These are phyloP conservation scores for Mariannaea elegans DNA, from an alignment of 2,329 filamentous ascomycete genomes.

Conservation along the genomic window DNA sequence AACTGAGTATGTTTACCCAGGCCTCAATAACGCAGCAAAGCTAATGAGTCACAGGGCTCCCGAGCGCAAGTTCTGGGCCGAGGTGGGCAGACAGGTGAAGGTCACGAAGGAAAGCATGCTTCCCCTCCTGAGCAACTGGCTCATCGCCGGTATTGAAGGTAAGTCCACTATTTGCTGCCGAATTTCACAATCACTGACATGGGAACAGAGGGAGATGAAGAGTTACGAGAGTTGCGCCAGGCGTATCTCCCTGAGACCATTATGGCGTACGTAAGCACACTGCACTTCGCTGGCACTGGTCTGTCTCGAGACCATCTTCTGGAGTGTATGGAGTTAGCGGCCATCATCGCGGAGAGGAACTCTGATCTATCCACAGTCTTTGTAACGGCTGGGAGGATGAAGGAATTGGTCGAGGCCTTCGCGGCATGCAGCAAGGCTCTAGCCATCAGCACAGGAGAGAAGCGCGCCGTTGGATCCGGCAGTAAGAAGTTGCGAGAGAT, in stretches of 20 bases:
- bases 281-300: constrained; percentile 80
- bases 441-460: constrained; percentile 64
- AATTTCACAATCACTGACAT: constrained; percentile 20
- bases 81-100: constrained; percentile 64
- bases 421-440: constrained; percentile 80
- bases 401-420: constrained; percentile 79
- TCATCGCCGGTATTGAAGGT: constrained; percentile 65
- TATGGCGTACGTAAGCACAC: constrained; percentile 81
- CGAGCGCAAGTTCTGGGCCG: constrained; percentile 61
- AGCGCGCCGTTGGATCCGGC: constrained; percentile 57
- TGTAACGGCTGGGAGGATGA: constrained; percentile 71
- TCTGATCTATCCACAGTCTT: constrained; percentile 74
- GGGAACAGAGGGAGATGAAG: constrained; percentile 62
- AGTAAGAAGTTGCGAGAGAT: constrained; percentile 69
- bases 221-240: constrained; percentile 73
- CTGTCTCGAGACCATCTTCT: constrained; percentile 80
- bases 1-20: constrained; percentile 56
- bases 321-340: constrained; percentile 87
- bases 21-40: not conserved
- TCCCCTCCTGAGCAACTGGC: constrained; percentile 72
- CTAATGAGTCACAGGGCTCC: constrained; percentile 46
- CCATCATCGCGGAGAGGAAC: constrained; percentile 75
- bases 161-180: constrained; percentile 35
- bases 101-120: constrained; percentile 64
- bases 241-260: constrained; percentile 87